A percentile compares a stretch with the other conserved stretches of the same genome.
phyloP scores from a whole-genome alignment of 495 filamentous ascomycete genomes.

The Neurospora sp. region DNA sequence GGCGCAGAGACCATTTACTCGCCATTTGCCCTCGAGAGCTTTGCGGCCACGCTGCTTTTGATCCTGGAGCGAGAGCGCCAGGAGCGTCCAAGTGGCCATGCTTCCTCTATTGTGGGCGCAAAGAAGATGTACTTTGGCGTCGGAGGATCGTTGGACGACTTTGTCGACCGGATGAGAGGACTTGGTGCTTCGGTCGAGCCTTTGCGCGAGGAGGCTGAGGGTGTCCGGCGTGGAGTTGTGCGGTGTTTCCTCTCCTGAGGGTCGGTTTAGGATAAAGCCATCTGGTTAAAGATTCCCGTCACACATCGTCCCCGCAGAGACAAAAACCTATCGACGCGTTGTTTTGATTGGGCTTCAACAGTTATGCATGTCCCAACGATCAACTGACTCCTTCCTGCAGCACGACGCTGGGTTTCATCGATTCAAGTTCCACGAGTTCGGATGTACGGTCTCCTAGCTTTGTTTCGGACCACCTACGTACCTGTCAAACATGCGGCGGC shows the following conservation, averaged over 20 bases:
- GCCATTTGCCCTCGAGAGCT: conserved; percentile 58
- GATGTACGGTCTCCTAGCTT: not conserved
- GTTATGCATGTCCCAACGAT: not conserved
- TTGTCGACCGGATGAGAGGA: conserved; percentile 51
- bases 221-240: conserved; percentile 46
- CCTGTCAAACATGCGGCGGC: not conserved
- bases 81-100: conserved; percentile 24
- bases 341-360: not conserved
- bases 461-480: not conserved
- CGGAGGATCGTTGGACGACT: conserved; percentile 85
- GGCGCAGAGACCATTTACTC: conserved; percentile 96
- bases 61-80: conserved; percentile 48
- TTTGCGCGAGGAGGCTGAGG: conserved; percentile 52
- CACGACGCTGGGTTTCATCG: not conserved
- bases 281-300: not conserved
- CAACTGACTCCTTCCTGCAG: not conserved
- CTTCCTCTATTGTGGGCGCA: conserved; percentile 70
- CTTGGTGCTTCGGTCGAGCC: conserved; percentile 46
- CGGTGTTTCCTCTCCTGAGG: conserved; percentile 26
- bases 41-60: conserved; percentile 60
- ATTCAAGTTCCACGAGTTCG: not conserved
- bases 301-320: not conserved
- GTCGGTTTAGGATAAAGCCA: not conserved
- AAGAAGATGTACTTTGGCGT: conserved; percentile 97
- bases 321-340: not conserved